These are phyloP conservation scores for Waltergamsia citrina DNA, from an alignment of 2,329 filamentous ascomycete species.

Conservation along the genomic window DNA sequence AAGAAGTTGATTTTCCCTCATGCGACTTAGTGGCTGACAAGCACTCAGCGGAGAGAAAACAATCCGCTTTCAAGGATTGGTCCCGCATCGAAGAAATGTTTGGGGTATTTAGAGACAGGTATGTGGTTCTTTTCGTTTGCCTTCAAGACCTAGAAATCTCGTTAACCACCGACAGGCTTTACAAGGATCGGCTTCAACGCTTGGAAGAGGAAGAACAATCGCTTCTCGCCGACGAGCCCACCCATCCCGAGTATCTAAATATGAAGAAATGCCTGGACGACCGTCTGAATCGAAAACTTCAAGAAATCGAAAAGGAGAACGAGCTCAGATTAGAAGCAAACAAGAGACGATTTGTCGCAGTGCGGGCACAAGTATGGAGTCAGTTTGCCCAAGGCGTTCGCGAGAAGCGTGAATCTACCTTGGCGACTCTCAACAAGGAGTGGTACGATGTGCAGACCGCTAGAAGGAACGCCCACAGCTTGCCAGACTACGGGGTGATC, in stretches of 20 bases:
- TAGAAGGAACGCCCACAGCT: slow-evolving; percentile 69
- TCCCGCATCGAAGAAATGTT: slow-evolving; percentile 82
- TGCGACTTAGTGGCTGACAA: slow-evolving; percentile 11
- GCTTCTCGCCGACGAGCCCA: slow-evolving; percentile 48
- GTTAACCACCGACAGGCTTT: slow-evolving; percentile 48
- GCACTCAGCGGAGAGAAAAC: slow-evolving; percentile 62
- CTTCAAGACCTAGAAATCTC: slow-evolving; percentile 5
- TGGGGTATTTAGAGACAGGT: slow-evolving; percentile 73
- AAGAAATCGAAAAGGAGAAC: slow-evolving; percentile 64
- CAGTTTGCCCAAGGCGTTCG: slow-evolving; percentile 85
- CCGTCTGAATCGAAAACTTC: slow-evolving; percentile 70
- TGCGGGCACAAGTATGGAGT: slow-evolving; percentile 76
- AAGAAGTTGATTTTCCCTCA: no score
- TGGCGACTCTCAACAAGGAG: slow-evolving; percentile 75
- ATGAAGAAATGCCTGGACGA: slow-evolving; percentile 84
- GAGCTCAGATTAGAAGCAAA: slow-evolving; percentile 67
- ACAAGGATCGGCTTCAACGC: slow-evolving; percentile 77
- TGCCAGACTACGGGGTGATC: slow-evolving; percentile 72
- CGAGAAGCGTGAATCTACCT: slow-evolving; percentile 68
- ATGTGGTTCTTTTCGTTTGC: slow-evolving; percentile 16
- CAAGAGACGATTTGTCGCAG: slow-evolving; percentile 66
- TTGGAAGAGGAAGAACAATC: slow-evolving; percentile 63
- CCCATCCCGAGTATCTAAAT: slow-evolving; percentile 84
- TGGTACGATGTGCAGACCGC: slow-evolving; percentile 93
- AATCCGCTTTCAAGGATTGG: slow-evolving; percentile 70